Percentiles rank a stretch among this genome's conserved stretches.
These are phyloP conservation scores for Amanita jacksonii DNA, from an alignment of 768 basidiomycete genomes.

Conservation along the genomic window DNA sequence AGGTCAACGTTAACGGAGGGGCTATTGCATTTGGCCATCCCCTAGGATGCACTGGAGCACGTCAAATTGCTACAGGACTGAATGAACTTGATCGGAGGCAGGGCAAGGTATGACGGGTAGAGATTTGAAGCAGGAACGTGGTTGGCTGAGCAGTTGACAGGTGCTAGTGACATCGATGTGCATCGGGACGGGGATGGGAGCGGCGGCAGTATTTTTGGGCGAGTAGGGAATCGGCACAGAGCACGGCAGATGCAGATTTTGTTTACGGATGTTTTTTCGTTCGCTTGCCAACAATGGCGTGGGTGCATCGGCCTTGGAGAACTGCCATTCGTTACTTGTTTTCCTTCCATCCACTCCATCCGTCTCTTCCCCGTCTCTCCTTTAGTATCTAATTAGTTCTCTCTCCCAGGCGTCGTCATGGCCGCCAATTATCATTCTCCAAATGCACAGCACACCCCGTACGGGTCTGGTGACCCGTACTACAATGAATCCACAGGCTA, in stretches of 20 bases:
- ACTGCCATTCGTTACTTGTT: not conserved
- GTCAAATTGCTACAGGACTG: constrained; percentile 80
- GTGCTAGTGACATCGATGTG: constrained; percentile 87
- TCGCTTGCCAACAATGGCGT: not conserved
- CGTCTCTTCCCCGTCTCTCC: constrained; percentile 7
- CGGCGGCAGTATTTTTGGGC: constrained; percentile 62
- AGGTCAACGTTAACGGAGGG: constrained; percentile 86
- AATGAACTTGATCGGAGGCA: constrained; percentile 60
- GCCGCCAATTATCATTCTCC: constrained; percentile 25
- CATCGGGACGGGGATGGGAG: constrained; percentile 89
- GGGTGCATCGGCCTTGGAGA: not conserved
- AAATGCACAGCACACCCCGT: constrained; percentile 20
- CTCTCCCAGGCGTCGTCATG: constrained; percentile 19
- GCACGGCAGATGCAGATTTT: not conserved
- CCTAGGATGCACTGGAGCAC: constrained; percentile 75
- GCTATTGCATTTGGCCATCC: constrained; percentile 85
- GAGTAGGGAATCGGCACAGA: constrained; percentile 24
- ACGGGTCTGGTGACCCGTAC: constrained; percentile 54
- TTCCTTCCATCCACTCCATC: not conserved
- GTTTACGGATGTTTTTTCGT: constrained; percentile 1
- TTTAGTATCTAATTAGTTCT: constrained; percentile 16
- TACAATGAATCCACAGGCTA: constrained; percentile 64
- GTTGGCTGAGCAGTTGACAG: constrained; percentile 30
- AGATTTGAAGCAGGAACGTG: not conserved
- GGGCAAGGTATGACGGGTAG: constrained; percentile 43